Percentiles rank a stretch among this genome's conserved stretches.
These are phyloP conservation scores for Madurella fahalii DNA, from an alignment of 2,329 filamentous ascomycete species.

Conservation along the genomic window DNA sequence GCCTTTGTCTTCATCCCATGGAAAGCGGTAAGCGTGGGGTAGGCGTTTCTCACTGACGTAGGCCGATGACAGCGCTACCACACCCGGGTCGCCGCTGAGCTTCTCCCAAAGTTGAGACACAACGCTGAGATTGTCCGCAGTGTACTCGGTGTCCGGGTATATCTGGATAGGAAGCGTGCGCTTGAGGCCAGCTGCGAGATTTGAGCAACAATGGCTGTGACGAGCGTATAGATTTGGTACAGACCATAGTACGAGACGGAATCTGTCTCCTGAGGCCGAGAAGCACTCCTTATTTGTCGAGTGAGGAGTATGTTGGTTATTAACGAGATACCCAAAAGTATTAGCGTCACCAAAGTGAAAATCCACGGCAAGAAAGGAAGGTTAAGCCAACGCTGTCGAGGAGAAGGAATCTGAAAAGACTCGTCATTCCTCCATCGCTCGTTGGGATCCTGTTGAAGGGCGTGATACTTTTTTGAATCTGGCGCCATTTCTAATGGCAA, in stretches of 20 bases:
- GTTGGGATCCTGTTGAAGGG: too few species aligned
- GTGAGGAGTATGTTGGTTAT: too few species aligned
- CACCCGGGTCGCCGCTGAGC: background rate
- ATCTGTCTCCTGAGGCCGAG: too few species aligned
- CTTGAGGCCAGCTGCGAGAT: background rate
- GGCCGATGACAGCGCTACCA: background rate
- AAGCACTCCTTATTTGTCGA: too few species aligned
- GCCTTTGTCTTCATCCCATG: background rate
- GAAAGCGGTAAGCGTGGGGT: background rate
- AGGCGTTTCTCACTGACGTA: background rate
- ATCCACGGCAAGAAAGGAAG: too few species aligned
- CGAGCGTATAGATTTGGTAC: background rate
- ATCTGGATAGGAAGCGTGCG: background rate
- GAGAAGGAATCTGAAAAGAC: too few species aligned
- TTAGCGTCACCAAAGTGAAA: too few species aligned
- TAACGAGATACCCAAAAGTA: too few species aligned
- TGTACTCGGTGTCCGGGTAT: background rate
- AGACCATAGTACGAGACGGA: background rate
- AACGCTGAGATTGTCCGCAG: background rate
- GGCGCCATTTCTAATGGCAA: too few species aligned
- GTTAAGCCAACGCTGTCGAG: too few species aligned
- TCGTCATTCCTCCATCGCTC: too few species aligned
- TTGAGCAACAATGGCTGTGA: background rate
- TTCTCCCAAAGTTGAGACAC: background rate
- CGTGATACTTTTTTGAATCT: too few species aligned